A percentile compares a stretch with the other conserved stretches of the same genome.
These are phyloP conservation scores for Vitis rotundifolia DNA, from an alignment of 164 flowering plant genomes.

Conservation along the genomic window DNA sequence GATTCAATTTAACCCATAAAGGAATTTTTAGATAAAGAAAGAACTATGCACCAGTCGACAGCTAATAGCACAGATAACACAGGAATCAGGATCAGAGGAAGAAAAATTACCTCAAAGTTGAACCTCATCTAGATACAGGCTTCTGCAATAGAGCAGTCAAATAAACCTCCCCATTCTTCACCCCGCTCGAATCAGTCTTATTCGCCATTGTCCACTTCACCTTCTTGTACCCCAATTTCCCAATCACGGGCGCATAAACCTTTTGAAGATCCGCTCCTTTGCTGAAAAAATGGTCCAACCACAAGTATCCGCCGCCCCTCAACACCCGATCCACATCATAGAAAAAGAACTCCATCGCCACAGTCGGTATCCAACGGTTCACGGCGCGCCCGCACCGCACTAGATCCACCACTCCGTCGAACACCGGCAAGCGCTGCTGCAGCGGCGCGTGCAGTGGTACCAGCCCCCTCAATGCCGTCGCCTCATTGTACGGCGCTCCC, in stretches of 20 bases:
- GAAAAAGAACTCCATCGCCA: slow-evolving; percentile 72
- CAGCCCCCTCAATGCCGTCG: slow-evolving; percentile 70
- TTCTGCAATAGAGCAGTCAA: slow-evolving; percentile 91
- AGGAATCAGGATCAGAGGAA: background rate
- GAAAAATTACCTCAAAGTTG: background rate
- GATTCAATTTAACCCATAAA: no score
- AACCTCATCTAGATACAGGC: slow-evolving; percentile 46
- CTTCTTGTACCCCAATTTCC: slow-evolving; percentile 80
- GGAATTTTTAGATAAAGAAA: background rate
- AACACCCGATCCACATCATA: slow-evolving; percentile 85
- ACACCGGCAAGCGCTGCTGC: slow-evolving; percentile 90
- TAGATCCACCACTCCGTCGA: slow-evolving; percentile 82
- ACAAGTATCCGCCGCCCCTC: slow-evolving; percentile 84
- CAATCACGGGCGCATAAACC: slow-evolving; percentile 68
- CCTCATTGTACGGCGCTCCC: slow-evolving; percentile 75
- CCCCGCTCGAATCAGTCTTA: slow-evolving; percentile 68
- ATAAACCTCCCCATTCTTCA: slow-evolving; percentile 83
- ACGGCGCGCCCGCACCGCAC: slow-evolving; percentile 84
- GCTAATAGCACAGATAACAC: background rate
- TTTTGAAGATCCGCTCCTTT: slow-evolving; percentile 70
- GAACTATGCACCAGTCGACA: background rate
- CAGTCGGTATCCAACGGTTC: slow-evolving; percentile 85
- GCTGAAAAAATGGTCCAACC: slow-evolving; percentile 88
- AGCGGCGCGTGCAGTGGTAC: slow-evolving; percentile 82
- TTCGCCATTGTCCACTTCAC: slow-evolving; percentile 81